Base-by-base conservation (phyloP, 2,329 filamentous ascomycete genomes). In the Emmonsiellopsis sp. region DNA sequence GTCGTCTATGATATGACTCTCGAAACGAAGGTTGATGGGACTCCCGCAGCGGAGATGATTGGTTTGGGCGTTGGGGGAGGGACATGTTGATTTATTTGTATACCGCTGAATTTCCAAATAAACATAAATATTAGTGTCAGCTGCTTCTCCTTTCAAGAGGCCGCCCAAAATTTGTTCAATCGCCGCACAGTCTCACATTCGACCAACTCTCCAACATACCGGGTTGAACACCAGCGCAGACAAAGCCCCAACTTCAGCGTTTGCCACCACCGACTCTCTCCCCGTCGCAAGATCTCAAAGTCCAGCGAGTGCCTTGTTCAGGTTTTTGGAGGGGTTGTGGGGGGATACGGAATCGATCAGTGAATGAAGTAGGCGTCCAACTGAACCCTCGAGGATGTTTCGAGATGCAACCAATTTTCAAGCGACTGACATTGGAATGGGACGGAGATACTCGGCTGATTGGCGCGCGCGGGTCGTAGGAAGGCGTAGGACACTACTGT, bases 1-100 rank as follows among this genome's bases (percentile, higher is more conserved):
- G 81, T 55, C 85, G 83, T 63, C 86, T 82, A 52, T 83, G 81
- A 31, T 82, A 79, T 43, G 86, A 85, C 58, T 84, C 82, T 61
- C 85, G 80, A 69, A 87, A 88, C 54, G 80, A 74, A 63, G 75
- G 79, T 63, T 80, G 77, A 33, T 45, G 51, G 56, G 64, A 62
- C 53, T 82, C 79, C 60, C 85, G 81, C 53, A 77, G 77, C 57
- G 83, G 78, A 60, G 79, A 77, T 53, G 75, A 78, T 60, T 79
- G 79, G 64, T 83, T 82, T 54, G 86, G 86, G 68, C 85, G 78
- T 61, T 74, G 77, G 55, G 78, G 77, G 58, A 78, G 68, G 62
- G 78, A 77, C 74, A 76, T 77, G 53, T 55, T 61, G 58, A 42
- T 58, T 31, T 42, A 11, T 48, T 31, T 33, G 33, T 47, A 14